Conservation (phyloP, 140 eudicot species). For the Bidens hawaiensis region DNA sequence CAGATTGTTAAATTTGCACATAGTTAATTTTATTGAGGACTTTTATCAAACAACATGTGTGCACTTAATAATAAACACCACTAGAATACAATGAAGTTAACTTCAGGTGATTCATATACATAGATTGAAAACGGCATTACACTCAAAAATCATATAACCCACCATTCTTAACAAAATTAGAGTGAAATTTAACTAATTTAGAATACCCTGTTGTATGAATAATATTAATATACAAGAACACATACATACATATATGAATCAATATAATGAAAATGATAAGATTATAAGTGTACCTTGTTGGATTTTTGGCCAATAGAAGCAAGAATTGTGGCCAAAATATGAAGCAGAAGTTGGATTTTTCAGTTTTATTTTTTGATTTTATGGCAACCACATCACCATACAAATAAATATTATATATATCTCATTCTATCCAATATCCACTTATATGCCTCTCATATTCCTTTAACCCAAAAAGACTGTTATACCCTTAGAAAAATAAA, state of each 20-base stretch:
- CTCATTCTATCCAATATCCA: constrained; percentile 49
- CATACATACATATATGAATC: constrained; percentile 4
- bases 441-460: constrained; percentile 31
- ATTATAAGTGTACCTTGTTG: constrained; percentile 26
- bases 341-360: constrained; percentile 22
- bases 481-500: constrained; percentile 2
- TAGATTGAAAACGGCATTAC: constrained; percentile 7
- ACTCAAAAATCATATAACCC: constrained; percentile 13
- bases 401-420: background rate
- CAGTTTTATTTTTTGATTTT: constrained; percentile 18
- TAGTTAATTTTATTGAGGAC: constrained; percentile 14
- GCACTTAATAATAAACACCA: constrained; percentile 6
- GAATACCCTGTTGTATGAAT: constrained; percentile 8
- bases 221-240: constrained; percentile 1
- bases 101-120: background rate
- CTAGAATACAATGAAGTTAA: background rate
- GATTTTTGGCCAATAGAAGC: constrained; percentile 14
- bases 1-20: background rate
- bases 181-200: constrained; percentile 4
- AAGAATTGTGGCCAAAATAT: constrained; percentile 15
- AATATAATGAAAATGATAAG: background rate
- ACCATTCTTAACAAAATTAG: background rate
- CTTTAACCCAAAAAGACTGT: constrained; percentile 19
- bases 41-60: constrained; percentile 14
- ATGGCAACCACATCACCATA: constrained; percentile 38